phyloP scores from a whole-genome alignment of 1,139 yeast species.

The Zygosaccharomyces pseudobailii region DNA sequence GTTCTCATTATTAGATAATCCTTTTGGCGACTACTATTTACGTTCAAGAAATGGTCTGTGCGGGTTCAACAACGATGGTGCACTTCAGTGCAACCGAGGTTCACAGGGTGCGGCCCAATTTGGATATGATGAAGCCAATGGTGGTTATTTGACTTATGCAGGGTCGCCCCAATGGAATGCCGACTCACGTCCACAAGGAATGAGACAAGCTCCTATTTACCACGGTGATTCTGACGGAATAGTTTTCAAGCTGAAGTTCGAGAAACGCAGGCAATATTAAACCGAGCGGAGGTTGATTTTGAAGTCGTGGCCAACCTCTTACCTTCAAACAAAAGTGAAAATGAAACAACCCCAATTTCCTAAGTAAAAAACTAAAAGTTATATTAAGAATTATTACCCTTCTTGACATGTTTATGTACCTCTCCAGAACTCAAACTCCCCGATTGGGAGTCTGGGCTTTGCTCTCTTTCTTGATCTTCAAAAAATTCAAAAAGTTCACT shows the following conservation, averaged over 20 bases:
- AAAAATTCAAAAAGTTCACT: conserved; percentile 5
- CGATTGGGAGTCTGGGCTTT: not conserved
- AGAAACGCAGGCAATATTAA: conserved; percentile 1
- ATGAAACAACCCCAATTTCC: not conserved
- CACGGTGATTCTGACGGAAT: conserved; percentile 44
- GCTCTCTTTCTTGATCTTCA: conserved; percentile 7
- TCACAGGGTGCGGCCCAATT: conserved; percentile 49
- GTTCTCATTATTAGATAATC: conserved; percentile 49
- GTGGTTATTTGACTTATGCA: conserved; percentile 53
- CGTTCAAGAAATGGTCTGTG: conserved; percentile 71
- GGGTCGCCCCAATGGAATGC: conserved; percentile 67
- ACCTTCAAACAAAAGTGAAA: not conserved
- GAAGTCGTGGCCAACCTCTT: too few relatives aligned
- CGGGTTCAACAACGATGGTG: conserved; percentile 42
- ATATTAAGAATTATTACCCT: not conserved
- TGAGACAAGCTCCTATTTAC: conserved; percentile 49
- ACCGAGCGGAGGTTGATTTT: too few relatives aligned
- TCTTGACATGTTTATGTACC: not conserved
- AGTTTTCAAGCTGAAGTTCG: conserved; percentile 41
- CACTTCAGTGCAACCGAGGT: conserved; percentile 37
- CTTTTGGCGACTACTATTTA: conserved; percentile 68
- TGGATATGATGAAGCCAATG: conserved; percentile 41
- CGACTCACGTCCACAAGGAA: conserved; percentile 44
- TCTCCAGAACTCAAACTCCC: not conserved
- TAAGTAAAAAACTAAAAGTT: not conserved